These are phyloP conservation scores for Salvia hispanica DNA, from an alignment of 257 asterid genomes.

Conservation along the genomic window DNA sequence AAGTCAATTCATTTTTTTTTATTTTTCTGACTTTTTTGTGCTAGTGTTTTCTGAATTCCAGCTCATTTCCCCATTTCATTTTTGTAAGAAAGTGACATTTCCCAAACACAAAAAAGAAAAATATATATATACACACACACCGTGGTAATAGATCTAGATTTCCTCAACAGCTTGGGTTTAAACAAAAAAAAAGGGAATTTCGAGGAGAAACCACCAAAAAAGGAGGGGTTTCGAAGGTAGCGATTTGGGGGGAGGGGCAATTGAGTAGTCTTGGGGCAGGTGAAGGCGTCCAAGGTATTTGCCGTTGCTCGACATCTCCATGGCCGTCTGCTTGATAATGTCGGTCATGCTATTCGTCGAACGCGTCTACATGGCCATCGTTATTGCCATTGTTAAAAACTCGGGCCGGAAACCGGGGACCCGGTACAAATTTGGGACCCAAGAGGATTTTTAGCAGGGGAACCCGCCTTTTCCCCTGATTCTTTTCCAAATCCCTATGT, in stretches of 20 bases:
- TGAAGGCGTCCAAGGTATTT: slow-evolving; percentile 73
- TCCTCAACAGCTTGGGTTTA: slow-evolving; percentile 33
- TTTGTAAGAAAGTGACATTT: slow-evolving; percentile 48
- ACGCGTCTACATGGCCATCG: slow-evolving; percentile 81
- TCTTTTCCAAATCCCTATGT: slow-evolving; percentile 98
- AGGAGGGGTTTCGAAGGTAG: slow-evolving; percentile 48
- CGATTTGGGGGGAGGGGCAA: slow-evolving; percentile 45
- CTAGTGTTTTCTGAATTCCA: slow-evolving; percentile 65
- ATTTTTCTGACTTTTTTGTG: neutral
- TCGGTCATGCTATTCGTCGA: slow-evolving; percentile 83
- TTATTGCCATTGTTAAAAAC: slow-evolving; percentile 55
- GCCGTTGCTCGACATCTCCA: slow-evolving; percentile 58
- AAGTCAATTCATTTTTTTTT: too few species aligned
- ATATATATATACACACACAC: slow-evolving; percentile 30
- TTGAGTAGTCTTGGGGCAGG: slow-evolving; percentile 62
- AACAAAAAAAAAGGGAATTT: neutral
- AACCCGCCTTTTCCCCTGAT: slow-evolving; percentile 73
- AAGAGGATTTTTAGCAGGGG: slow-evolving; percentile 82
- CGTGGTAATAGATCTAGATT: slow-evolving; percentile 20
- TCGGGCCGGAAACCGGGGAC: slow-evolving; percentile 71
- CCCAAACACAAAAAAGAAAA: slow-evolving; percentile 28
- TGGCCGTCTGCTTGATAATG: slow-evolving; percentile 64
- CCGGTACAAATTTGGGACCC: slow-evolving; percentile 77
- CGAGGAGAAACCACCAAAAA: neutral
- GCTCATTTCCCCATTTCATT: slow-evolving; percentile 46